Evolutionary conservation across 2,329 filamentous ascomycete species (phyloP), one percentile per base, ranked within the genome.

Genomic region (Curvularia lunata): DNA sequence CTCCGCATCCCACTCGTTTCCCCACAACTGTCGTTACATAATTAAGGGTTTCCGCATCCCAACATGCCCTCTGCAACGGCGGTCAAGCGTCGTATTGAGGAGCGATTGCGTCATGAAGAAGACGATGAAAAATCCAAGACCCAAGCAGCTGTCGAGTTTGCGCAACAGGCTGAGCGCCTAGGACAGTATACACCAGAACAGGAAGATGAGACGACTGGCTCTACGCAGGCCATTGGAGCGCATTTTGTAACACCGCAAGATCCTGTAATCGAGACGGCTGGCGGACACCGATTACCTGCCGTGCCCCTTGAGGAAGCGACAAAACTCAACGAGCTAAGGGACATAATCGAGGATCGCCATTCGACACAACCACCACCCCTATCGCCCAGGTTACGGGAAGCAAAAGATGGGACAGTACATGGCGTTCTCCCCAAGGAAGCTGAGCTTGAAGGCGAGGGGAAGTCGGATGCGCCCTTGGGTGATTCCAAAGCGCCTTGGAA

Each of bases 231-330:
- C 1, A 78, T 88, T 48, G 81, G 88, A 69, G 88, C 89, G 28
- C 83, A 76, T 50, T 84, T 83, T 66, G 70, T 84, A 51, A 93
- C 90, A 0, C 84, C 88, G 0, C 85, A 88, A 48, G 90, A 93
- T 72, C 85, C 89, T 0, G 85, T 92, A 16, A 85, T 93, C 45
- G 79, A 88, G 52, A 91, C 89, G 1, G 83, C 84, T 13, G 85
- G 89, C 70, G 89, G 89, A 28, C 82, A 84, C 46, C 81, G 89
- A 38, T 74, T 92, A 5, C 90, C 90, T 0, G 84, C 85, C 1
- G 86, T 92, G 1, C 89, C 90, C 1, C 71, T 91, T 4, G 80
- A 84, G 30, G 90, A 93, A 77, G 89, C 90, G 1, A 81, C 85
- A 59, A 89, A 87, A 70, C 81, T 93, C 54, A 93, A 93, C 70